These are phyloP conservation scores for Osmozyma mogii DNA, from an alignment of 805 yeast species.

Conservation along the genomic window DNA sequence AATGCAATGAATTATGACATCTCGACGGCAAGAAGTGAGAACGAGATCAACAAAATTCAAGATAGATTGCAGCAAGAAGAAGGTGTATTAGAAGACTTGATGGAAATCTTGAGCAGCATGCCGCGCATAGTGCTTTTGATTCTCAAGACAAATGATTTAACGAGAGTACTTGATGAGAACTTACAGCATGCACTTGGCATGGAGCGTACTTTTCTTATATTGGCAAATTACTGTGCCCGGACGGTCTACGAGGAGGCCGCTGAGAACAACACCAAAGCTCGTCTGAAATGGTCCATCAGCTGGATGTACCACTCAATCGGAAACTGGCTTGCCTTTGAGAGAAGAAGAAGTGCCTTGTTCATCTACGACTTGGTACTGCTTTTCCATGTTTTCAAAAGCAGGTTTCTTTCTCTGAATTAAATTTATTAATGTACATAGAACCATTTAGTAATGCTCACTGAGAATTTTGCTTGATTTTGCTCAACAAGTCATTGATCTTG, in stretches of 20 bases:
- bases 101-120: slow-evolving; percentile 68
- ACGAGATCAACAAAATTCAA: slow-evolving; percentile 66
- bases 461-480: slow-evolving; percentile 64
- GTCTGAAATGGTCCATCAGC: slow-evolving; percentile 13
- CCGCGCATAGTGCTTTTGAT: slow-evolving; percentile 84
- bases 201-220: slow-evolving; percentile 76
- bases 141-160: slow-evolving; percentile 88
- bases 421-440: neutral
- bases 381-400: slow-evolving; percentile 5
- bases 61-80: slow-evolving; percentile 47
- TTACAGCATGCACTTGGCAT: slow-evolving; percentile 78
- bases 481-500: slow-evolving; percentile 67
- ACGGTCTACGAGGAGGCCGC: slow-evolving; percentile 65
- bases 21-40: slow-evolving; percentile 40
- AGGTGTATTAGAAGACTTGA: slow-evolving; percentile 63
- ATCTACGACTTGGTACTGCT: slow-evolving; percentile 27
- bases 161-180: slow-evolving; percentile 80
- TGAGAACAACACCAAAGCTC: slow-evolving; percentile 25
- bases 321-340: slow-evolving; percentile 30
- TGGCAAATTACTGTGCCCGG: slow-evolving; percentile 84
- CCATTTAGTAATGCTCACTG: too few species aligned
- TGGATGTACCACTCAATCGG: slow-evolving; percentile 11
- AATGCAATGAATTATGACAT: slow-evolving; percentile 64
- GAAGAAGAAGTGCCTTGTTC: slow-evolving; percentile 22
- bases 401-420: neutral